phyloP scores from a whole-genome alignment of 2,329 filamentous ascomycete genomes.

The Aureobasidium sp. region DNA sequence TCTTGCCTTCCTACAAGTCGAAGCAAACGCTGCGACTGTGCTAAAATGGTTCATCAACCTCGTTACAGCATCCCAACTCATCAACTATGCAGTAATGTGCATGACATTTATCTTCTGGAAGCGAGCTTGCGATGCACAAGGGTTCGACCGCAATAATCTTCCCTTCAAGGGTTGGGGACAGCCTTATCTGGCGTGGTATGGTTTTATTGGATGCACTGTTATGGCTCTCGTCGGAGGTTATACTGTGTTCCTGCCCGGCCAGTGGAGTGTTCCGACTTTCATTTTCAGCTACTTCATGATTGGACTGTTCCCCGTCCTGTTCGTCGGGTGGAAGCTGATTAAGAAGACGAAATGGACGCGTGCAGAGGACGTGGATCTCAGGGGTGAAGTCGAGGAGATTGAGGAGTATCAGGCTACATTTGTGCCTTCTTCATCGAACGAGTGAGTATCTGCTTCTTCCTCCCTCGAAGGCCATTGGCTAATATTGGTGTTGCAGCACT shows the following conservation, averaged over 20 bases:
- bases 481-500: background rate
- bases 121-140: constrained; percentile 62
- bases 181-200: constrained; percentile 65
- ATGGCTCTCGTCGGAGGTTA: constrained; percentile 75
- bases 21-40: constrained; percentile 57
- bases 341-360: constrained; percentile 55
- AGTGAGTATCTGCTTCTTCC: constrained; percentile 10
- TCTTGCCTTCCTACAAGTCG: constrained; percentile 68
- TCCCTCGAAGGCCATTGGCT: background rate
- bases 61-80: constrained; percentile 66
- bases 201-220: constrained; percentile 54
- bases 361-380: constrained; percentile 56
- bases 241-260: constrained; percentile 65
- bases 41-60: constrained; percentile 66
- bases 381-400: constrained; percentile 56
- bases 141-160: constrained; percentile 58
- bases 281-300: constrained; percentile 58
- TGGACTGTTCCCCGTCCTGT: constrained; percentile 62
- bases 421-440: constrained; percentile 34
- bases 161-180: constrained; percentile 64
- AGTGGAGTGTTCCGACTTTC: constrained; percentile 56
- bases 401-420: constrained; percentile 61
- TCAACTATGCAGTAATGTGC: constrained; percentile 65
- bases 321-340: constrained; percentile 63
- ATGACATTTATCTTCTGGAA: constrained; percentile 67